Base-by-base conservation (phyloP, 148 eudicot species). In the Polygonum aviculare region DNA sequence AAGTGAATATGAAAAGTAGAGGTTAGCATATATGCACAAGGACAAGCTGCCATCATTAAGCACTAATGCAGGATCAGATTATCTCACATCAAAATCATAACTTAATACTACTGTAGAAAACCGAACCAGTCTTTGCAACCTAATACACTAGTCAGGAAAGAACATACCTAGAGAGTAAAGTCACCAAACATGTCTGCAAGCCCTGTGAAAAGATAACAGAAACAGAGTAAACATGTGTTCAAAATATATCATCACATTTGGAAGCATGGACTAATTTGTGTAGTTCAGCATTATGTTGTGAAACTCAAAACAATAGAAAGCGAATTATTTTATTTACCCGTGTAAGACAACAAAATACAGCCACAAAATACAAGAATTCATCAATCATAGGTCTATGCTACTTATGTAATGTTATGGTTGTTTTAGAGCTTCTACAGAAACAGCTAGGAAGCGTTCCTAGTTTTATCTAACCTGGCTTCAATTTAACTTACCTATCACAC, bases 111-210 rank as follows among this genome's bases (percentile, higher is more conserved):
- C 33, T 7, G 63, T 22, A 57, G 21, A 19, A 19, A 57, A n/a
- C 33, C 33, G 8, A 57, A 57, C 7, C 63, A 57, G 11, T 7
- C 12, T 19, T 54, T 54, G 21, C 59, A 18, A 18, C 59, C 59
- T 16, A 54, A 54, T 5, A 54, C 7, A 65, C 33, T 21, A 65
- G 71, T 7, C 71, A 65, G n/a, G 39, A 44, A 63, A 21, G 59
- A 47, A 67, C 82, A 75, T 92, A 95, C 98, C 97, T 89, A 76
- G 97, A 90, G 72, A 92, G 79, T 60, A 92, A 81, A 72, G 98
- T 85, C 77, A 92, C 98, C 87, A 90, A 84, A 82, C 98, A 95
- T 60, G 97, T 95, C 82, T 92, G 97, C 87, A 95, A 81, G 78
- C 98, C 98, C 98, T 95, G 97, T 72, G 78, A 50, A 65, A 33